phyloP scores from a whole-genome alignment of 805 yeast species.

The Lachancea meyersii region DNA sequence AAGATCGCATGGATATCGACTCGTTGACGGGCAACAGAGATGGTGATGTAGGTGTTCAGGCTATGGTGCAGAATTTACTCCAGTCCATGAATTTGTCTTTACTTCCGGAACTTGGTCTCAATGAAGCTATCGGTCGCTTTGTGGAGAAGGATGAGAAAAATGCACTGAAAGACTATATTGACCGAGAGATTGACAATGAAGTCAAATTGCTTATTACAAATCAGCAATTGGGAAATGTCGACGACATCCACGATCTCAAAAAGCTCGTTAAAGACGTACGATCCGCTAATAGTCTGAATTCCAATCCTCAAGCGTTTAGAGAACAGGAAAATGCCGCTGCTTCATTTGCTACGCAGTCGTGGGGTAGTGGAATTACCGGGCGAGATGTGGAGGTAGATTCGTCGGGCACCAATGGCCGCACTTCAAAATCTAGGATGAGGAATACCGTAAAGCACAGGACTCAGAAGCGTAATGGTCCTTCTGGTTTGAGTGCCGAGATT shows the following conservation, averaged over 20 bases:
- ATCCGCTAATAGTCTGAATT: slow-evolving; percentile 23
- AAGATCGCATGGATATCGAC: slow-evolving; percentile 16
- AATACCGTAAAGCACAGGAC: not conserved
- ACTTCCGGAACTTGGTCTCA: slow-evolving; percentile 69
- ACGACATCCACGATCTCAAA: slow-evolving; percentile 39
- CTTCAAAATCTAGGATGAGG: not conserved
- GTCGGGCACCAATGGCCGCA: not conserved
- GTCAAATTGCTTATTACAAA: slow-evolving; percentile 41
- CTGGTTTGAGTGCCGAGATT: not conserved
- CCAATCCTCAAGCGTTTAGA: slow-evolving; percentile 5
- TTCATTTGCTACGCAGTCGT: not conserved
- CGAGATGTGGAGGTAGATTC: not conserved
- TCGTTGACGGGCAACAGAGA: slow-evolving; percentile 15
- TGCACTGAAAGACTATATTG: slow-evolving; percentile 59
- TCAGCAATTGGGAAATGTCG: slow-evolving; percentile 37
- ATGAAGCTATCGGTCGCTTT: slow-evolving; percentile 62
- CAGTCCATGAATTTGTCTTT: slow-evolving; percentile 58
- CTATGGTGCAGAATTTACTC: slow-evolving; percentile 57
- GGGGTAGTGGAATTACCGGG: not conserved
- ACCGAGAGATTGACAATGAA: slow-evolving; percentile 48
- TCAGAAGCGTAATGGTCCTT: not conserved
- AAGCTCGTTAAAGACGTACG: slow-evolving; percentile 40
- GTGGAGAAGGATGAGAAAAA: slow-evolving; percentile 79
- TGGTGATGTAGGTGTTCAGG: slow-evolving; percentile 49
- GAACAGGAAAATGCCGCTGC: slow-evolving; percentile 7